These are phyloP conservation scores for Termitomyces sp. DNA, from an alignment of 768 basidiomycete genomes.

Conservation along the genomic window DNA sequence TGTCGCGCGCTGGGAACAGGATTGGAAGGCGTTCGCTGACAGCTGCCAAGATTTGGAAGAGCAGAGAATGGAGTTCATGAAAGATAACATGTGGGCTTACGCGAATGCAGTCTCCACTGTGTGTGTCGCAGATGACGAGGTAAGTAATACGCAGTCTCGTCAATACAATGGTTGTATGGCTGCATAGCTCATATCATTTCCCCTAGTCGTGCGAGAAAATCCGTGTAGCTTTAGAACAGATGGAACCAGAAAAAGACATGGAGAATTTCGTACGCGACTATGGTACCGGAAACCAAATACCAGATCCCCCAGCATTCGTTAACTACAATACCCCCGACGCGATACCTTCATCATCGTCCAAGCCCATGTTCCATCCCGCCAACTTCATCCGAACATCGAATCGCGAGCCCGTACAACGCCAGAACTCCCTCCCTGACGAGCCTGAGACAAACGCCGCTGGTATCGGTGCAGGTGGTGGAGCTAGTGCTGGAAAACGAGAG, in stretches of 20 bases:
- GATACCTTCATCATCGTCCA: slow-evolving; percentile 54
- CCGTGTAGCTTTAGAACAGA: slow-evolving; percentile 80
- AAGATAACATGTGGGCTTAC: slow-evolving; percentile 94
- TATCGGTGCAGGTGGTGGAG: slow-evolving; percentile 62
- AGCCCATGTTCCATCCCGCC: slow-evolving; percentile 55
- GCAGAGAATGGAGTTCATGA: slow-evolving; percentile 90
- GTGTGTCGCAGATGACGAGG: slow-evolving; percentile 95
- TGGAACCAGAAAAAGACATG: slow-evolving; percentile 87
- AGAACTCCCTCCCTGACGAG: slow-evolving; percentile 35
- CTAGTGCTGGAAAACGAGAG: slow-evolving; percentile 32
- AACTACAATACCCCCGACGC: slow-evolving; percentile 73
- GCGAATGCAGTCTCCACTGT: slow-evolving; percentile 96
- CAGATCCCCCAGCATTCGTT: slow-evolving; percentile 84
- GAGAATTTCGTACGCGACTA: slow-evolving; percentile 86
- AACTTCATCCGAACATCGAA: slow-evolving; percentile 46
- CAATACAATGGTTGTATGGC: background rate
- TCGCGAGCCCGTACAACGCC: slow-evolving; percentile 33
- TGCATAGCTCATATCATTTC: slow-evolving; percentile 4
- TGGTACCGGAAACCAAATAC: slow-evolving; percentile 85
- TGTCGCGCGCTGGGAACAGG: slow-evolving; percentile 81
- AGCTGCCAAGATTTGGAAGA: slow-evolving; percentile 95
- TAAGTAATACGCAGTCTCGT: slow-evolving; percentile 30
- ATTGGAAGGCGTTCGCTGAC: slow-evolving; percentile 95
- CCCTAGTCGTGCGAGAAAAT: slow-evolving; percentile 87
- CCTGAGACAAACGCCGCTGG: slow-evolving; percentile 60